phyloP scores from a whole-genome alignment of 352 stramenopile genomes.

The Phytophthora quininea region DNA sequence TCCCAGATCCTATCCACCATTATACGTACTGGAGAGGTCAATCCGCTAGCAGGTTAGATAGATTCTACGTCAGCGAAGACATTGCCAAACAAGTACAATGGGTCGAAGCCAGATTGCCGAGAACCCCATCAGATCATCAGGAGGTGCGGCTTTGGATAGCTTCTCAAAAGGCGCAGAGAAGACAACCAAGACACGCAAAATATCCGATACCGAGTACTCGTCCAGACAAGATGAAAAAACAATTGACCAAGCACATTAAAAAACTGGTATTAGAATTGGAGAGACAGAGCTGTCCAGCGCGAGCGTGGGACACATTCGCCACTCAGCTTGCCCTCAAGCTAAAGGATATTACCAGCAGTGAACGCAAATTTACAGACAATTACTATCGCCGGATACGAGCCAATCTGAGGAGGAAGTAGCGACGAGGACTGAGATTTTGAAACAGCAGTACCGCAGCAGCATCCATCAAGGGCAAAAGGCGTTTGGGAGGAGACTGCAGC shows the following conservation, averaged over 20 bases:
- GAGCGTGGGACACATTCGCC: constrained; percentile 5
- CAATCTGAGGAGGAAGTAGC: neutral
- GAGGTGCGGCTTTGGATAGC: constrained; percentile 6
- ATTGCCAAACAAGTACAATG: neutral
- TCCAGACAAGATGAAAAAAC: neutral
- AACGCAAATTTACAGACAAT: neutral
- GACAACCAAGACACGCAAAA: neutral
- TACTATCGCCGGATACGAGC: neutral
- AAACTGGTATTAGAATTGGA: neutral
- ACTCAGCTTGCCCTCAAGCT: constrained; percentile 1
- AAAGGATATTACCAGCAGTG: neutral
- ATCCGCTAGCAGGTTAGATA: constrained; percentile 1
- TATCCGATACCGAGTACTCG: neutral
- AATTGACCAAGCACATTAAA: constrained; percentile 2
- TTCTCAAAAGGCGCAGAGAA: neutral
- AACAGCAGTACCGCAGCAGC: neutral
- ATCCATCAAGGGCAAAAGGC: neutral
- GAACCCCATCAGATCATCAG: constrained; percentile 1
- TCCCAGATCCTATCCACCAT: neutral
- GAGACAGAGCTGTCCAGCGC: neutral
- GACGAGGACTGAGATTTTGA: neutral
- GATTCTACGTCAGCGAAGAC: constrained; percentile 5
- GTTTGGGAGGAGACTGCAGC: neutral
- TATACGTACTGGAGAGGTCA: constrained; percentile 6
- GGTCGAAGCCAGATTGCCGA: constrained; percentile 1